These are phyloP conservation scores for Pseudocercospora crystallina DNA, from an alignment of 2,329 filamentous ascomycete species.

Conservation along the genomic window DNA sequence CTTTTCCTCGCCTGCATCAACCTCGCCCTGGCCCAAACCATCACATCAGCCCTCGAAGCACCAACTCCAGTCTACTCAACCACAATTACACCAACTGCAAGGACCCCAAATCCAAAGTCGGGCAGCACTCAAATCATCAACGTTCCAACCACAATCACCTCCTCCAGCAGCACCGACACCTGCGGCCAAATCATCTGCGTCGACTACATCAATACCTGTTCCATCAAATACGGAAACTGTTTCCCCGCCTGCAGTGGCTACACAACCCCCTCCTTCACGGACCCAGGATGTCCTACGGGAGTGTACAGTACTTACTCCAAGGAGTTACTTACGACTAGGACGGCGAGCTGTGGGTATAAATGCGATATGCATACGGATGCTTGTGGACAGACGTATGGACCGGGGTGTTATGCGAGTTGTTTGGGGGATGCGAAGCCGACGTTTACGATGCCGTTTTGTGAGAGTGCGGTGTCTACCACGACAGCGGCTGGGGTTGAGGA, in stretches of 20 bases:
- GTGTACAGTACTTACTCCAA: slow-evolving; percentile 12
- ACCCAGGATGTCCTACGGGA: slow-evolving; percentile 18
- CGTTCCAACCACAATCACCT: not conserved
- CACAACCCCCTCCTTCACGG: slow-evolving; percentile 24
- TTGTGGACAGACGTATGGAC: slow-evolving; percentile 25
- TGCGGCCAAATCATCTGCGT: slow-evolving; percentile 20
- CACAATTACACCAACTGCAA: slow-evolving; percentile 1
- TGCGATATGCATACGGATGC: slow-evolving; percentile 21
- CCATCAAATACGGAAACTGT: slow-evolving; percentile 27
- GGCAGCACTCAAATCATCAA: not conserved
- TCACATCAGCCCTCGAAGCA: too few species aligned
- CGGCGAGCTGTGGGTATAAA: slow-evolving; percentile 15
- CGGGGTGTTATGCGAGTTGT: slow-evolving; percentile 23
- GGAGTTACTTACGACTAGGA: slow-evolving; percentile 4
- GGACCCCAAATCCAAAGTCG: not conserved
- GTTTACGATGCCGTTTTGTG: slow-evolving; percentile 20
- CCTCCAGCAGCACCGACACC: not conserved
- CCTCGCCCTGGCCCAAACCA: not conserved
- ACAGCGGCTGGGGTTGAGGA: not conserved
- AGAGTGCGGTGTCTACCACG: not conserved
- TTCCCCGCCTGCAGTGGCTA: slow-evolving; percentile 22
- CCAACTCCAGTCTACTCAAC: too few species aligned
- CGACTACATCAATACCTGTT: slow-evolving; percentile 29
- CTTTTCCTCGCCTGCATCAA: not conserved
- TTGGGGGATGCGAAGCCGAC: slow-evolving; percentile 10